These are phyloP conservation scores for Orbilia javanica DNA, from an alignment of 2,329 filamentous ascomycete species.

Conservation along the genomic window DNA sequence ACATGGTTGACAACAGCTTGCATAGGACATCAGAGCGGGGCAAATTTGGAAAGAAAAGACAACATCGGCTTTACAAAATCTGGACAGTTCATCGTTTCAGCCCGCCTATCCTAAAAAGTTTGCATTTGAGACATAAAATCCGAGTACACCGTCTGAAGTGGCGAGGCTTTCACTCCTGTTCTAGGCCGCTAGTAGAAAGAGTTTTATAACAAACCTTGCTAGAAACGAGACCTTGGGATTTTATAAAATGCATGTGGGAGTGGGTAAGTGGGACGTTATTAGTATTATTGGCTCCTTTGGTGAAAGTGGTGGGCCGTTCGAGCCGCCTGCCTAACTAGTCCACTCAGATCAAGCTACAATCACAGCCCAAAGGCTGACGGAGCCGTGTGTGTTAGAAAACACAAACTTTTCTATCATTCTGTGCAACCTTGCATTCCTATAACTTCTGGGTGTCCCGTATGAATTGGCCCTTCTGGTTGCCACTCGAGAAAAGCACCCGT, in stretches of 20 bases:
- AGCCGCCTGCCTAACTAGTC: constrained; percentile 3
- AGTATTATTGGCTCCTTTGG: not conserved
- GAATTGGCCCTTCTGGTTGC: not conserved
- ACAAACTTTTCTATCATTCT: constrained; percentile 4
- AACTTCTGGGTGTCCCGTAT: not conserved
- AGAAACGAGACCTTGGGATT: constrained; percentile 46
- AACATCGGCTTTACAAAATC: constrained; percentile 8
- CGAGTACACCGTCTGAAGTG: constrained; percentile 1
- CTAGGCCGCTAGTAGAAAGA: constrained; percentile 25
- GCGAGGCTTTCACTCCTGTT: not conserved
- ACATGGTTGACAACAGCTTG: not conserved
- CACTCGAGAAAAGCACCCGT: not conserved
- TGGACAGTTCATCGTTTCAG: constrained; percentile 17
- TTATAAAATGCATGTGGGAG: constrained; percentile 28
- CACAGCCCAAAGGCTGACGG: not conserved
- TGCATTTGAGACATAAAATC: constrained; percentile 12
- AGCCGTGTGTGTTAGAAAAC: constrained; percentile 4
- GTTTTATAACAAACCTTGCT: constrained; percentile 44
- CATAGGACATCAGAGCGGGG: not conserved
- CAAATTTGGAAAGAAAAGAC: constrained; percentile 7
- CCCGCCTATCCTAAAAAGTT: not conserved
- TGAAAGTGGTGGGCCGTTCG: not conserved
- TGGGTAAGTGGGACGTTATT: constrained; percentile 10
- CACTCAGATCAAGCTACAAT: constrained; percentile 1
- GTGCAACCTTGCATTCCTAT: constrained; percentile 13